Base-by-base conservation (phyloP, 495 filamentous ascomycete genomes). In the Aspergillus campestris region DNA sequence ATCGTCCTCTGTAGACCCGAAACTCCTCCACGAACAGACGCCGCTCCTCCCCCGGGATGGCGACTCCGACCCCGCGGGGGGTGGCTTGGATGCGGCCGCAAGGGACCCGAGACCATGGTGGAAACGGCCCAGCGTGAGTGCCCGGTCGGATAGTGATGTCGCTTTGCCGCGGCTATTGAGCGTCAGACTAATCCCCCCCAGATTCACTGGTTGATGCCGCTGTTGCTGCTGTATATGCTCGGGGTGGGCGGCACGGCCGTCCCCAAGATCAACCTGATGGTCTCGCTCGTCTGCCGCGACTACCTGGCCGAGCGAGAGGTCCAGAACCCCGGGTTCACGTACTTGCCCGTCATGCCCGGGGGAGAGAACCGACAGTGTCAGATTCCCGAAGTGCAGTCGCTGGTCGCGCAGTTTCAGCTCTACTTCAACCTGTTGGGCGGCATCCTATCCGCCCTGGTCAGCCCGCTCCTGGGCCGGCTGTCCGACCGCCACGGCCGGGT, bases 401-500 rank as follows among this genome's bases (percentile, higher is more conserved):
- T 74, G n/a, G 83, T 86, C 2, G 77, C 92, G 6, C 77, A 77
- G 29, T 95, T 95, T 56, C 79, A 75, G 28, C 75, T 96, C 1
- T 81, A 83, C 51, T 66, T 86, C 44, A 83, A 73, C 45, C 72
- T 95, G 31, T 71, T 84, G 12, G 72, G 77, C 3, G 91, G 90
- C 2, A 65, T 83, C 3, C 61, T 95, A 3, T 73, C 77, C 42
- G 88, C 89, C 6, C 56, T 96, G 50, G 80, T 80, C 15, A 83
- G 83, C 37, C 92, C 92, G 3, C 86, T 84, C 45, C 61, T 98
- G 5, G 92, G 92, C 3, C 75, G 82, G 0, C 64, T 95, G 14
- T 96, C 91, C 2, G 92, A 98, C 69, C 81, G 87, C 6, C 86
- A 89, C 65, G 92, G 92, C 2, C 78, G 92, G 38, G 86, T 81